A percentile compares a stretch with the other conserved stretches of the same genome.
phyloP scores from a whole-genome alignment of 2,329 filamentous ascomycete genomes.

The Sporothrix luriei region DNA sequence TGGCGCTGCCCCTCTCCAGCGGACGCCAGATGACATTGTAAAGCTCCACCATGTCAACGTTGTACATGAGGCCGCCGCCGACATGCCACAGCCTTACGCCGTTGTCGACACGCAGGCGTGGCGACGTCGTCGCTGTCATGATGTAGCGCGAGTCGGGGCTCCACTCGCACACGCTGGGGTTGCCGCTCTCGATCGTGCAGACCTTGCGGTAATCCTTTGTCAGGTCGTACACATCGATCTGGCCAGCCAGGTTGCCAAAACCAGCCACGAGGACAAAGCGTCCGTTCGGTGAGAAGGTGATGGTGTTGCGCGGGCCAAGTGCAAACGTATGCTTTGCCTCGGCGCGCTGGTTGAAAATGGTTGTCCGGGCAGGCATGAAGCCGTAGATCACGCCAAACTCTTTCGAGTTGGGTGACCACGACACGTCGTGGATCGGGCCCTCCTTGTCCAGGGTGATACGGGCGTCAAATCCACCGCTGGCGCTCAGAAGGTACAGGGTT shows the following conservation, averaged over 20 bases:
- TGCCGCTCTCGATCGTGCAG: conserved; percentile 90
- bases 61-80: conserved; percentile 85
- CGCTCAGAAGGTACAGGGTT: conserved; percentile 90
- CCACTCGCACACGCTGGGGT: conserved; percentile 96
- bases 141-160: conserved; percentile 94
- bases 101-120: conserved; percentile 93
- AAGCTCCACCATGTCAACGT: conserved; percentile 90
- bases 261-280: conserved; percentile 92
- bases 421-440: conserved; percentile 90
- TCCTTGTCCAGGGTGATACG: conserved; percentile 93
- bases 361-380: conserved; percentile 98
- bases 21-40: conserved; percentile 92
- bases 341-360: conserved; percentile 91
- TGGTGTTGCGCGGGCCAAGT: conserved; percentile 87
- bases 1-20: conserved; percentile 44
- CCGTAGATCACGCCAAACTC: conserved; percentile 98
- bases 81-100: conserved; percentile 95
- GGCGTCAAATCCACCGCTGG: conserved; percentile 89
- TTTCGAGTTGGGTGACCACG: conserved; percentile 97
- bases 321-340: conserved; percentile 82
- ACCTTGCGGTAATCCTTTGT: conserved; percentile 93
- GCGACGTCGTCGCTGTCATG: conserved; percentile 95
- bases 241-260: conserved; percentile 94
- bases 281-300: conserved; percentile 89
- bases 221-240: conserved; percentile 97